Conservation (phyloP, 2,329 filamentous ascomycete genomes). For the Monilinia vaccinii-corymbosi region DNA sequence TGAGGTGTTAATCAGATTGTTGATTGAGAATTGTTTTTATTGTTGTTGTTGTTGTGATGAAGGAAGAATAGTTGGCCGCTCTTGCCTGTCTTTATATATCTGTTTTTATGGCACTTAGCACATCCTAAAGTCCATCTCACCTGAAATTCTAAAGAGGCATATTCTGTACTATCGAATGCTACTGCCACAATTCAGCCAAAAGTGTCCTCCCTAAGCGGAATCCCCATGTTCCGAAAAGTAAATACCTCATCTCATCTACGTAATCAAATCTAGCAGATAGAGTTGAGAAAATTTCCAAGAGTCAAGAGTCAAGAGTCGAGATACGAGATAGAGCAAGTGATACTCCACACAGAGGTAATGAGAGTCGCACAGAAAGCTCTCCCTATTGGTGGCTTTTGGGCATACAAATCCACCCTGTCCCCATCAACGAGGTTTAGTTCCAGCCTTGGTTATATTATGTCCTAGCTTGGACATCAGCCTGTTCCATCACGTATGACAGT, state of each 20-base stretch:
- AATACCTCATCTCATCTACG: constrained; percentile 2
- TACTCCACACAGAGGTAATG: neutral
- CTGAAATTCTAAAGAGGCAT: neutral
- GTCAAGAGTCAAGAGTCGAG: neutral
- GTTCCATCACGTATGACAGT: neutral
- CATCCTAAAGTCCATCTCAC: neutral
- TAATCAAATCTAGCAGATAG: neutral
- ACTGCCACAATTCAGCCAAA: neutral
- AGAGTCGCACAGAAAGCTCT: neutral
- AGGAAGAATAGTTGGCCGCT: neutral
- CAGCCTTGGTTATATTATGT: neutral
- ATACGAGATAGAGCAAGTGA: constrained; percentile 3
- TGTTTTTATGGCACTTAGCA: neutral
- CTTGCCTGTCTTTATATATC: constrained; percentile 3
- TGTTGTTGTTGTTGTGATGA: neutral
- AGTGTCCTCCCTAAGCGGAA: neutral
- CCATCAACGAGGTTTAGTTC: neutral
- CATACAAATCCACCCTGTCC: neutral
- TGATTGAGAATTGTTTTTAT: neutral
- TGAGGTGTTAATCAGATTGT: neutral
- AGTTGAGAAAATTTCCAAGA: neutral
- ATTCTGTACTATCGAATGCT: neutral
- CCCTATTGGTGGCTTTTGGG: neutral
- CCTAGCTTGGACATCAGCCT: neutral
- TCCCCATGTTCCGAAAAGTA: neutral